Evolutionary conservation across 441 rosid species (phyloP), one percentile per base, ranked within the genome.

Genomic region (Eutrema salsugineum): DNA sequence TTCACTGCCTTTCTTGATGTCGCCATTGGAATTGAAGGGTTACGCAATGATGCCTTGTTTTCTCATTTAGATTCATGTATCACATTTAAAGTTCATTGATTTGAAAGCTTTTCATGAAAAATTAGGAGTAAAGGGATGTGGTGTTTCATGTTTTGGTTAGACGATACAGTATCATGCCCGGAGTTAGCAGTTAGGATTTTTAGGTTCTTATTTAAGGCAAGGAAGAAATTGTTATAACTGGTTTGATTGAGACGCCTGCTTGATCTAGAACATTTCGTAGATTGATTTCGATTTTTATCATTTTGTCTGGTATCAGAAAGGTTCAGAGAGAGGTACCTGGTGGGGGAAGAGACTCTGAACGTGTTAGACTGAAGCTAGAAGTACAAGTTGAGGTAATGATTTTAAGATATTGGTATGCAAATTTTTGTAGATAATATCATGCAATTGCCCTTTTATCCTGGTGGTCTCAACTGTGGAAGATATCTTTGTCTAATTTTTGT

Each of bases 261-360:
- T 58, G 73, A 36, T 70, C 44, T 30, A 17, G 60, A 35, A 50
- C 9, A 30, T 5, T 20, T 63, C 28, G 11, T 54, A 19, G 19
- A 14, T 4, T 27, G 27, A 10, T 51, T 22, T 35, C 1, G 14
- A 14, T 42, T 30, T 14, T 43, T 16, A 5, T 54, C 53, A 17
- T 51, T 58, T 10, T 64, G 5, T 16, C 14, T 65, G 57, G 5
- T 58, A 48, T 73, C 68, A 95, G 99, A 91, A 94, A 94, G 81
- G 94, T 94, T 73, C 67, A 88, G 53, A 84, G 94, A 79, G 89
- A 92, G 82, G 47, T 49, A 43, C 88, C 98, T 36, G 78, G 90
- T 16, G 88, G 94, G 22, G 93, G 88, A 74, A 88, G 98, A 82
- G 98, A 90, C 69, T 90, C 96, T 0, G 96, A 92, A 67, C 89